Conservation (phyloP, 1,284 basidiomycete species). For the Rhodotorula glutinis region DNA sequence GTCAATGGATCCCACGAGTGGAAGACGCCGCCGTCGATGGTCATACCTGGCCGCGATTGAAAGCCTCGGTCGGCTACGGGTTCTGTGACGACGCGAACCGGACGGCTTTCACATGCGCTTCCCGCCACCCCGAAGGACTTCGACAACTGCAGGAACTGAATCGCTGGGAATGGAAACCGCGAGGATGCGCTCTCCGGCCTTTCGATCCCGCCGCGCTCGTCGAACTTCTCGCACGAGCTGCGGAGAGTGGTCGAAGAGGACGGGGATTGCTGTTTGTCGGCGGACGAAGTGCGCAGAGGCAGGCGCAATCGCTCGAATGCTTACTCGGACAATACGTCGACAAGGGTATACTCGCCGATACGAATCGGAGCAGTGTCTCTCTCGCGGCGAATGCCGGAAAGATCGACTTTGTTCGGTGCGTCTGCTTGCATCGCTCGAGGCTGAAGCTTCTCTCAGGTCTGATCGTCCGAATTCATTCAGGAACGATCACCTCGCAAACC, state of each 20-base stretch:
- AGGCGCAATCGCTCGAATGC: not conserved
- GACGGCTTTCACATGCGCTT: not conserved
- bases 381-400: not conserved
- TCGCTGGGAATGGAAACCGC: not conserved
- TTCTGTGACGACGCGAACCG: not conserved
- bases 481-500: not conserved
- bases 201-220: not conserved
- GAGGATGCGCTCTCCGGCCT: not conserved
- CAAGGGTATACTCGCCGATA: not conserved
- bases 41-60: not conserved
- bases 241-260: not conserved
- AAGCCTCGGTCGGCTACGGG: conserved; percentile 5
- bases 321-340: not conserved
- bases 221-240: not conserved
- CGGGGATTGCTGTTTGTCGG: conserved; percentile 6
- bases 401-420: not conserved
- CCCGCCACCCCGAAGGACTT: not conserved
- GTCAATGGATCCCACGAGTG: not conserved
- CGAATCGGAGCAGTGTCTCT: too few relatives aligned
- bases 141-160: not conserved
- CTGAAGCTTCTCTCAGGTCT: not conserved
- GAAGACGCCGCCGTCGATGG: not conserved
- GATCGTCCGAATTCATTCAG: not conserved
- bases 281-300: not conserved
- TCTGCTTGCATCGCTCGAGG: too few relatives aligned